Evolutionary conservation across 1,139 yeast genomes (phyloP).

Genomic region (Zhuliangozyma blackwelliae): DNA sequence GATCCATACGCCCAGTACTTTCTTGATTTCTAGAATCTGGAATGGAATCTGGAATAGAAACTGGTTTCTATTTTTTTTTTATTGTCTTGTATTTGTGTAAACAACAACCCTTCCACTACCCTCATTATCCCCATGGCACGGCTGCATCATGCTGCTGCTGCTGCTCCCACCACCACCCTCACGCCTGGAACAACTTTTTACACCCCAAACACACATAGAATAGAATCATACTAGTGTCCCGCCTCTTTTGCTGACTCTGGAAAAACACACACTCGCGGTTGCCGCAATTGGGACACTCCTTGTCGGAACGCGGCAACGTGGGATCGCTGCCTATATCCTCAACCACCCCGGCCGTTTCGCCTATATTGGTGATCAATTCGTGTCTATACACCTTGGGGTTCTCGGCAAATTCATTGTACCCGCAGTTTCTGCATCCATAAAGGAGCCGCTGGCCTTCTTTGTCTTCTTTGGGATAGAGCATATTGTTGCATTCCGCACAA

Average conservation of each 20-base stretch:
- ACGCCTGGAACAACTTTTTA: constrained; percentile 61
- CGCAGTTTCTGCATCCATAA: constrained; percentile 93
- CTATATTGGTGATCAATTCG: constrained; percentile 83
- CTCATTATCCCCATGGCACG: too few species aligned
- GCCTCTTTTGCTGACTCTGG: constrained; percentile 92
- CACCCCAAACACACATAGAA: constrained; percentile 91
- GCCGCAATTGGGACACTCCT: constrained; percentile 87
- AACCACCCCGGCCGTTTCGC: constrained; percentile 97
- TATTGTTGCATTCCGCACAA: constrained; percentile 93
- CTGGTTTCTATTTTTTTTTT: background rate
- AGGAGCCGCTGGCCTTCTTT: constrained; percentile 66
- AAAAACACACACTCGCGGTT: constrained; percentile 91
- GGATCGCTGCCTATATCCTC: constrained; percentile 97
- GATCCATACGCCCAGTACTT: constrained; percentile 51
- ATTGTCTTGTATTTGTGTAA: constrained; percentile 1
- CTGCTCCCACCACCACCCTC: constrained; percentile 8
- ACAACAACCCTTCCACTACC: background rate
- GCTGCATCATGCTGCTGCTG: background rate
- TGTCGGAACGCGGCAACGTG: constrained; percentile 89
- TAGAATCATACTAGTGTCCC: constrained; percentile 92
- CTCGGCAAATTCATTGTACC: constrained; percentile 89
- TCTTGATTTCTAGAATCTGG: constrained; percentile 37
- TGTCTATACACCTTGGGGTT: constrained; percentile 88
- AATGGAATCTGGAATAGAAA: too few species aligned
- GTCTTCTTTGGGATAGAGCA: constrained; percentile 98